Evolutionary conservation across 768 basidiomycete species (phyloP), one percentile per base, ranked within the genome.

Genomic region (Pholiota microspora): DNA sequence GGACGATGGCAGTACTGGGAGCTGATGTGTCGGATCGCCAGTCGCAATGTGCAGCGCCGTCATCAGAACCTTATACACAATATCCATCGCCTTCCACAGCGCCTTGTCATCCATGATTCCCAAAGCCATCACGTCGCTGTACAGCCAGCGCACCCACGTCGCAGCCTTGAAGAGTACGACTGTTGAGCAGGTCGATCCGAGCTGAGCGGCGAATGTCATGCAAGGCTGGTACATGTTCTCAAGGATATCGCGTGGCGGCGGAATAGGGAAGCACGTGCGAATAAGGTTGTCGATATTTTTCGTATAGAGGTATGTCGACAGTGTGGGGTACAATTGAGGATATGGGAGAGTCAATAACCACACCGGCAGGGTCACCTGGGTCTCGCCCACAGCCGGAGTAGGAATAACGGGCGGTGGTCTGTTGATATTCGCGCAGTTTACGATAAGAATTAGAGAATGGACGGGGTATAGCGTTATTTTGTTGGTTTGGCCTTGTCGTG

Each of bases 51-150:
- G 76, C 66, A 86, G 72, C 24, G 85, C 85, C 7, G 75, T 77
- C n/a, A 88, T 70, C 12, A 89, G 68, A 34, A 86, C 73, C 62
- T 82, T 78, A 86, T 88, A 92, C 38, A 83, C 79, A 36, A 79
- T 66, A 55, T 89, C 85, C 55, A 92, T 77, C 16, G 77, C 76
- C 21, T 77, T 75, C 88, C 88, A 92, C 40, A 92, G 70, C 18
- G 73, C 73, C 29, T 80, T 77, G 59, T 90, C 85, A 49, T 77
- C 80, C 1, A 91, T 68, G n/a, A n/a, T n/a, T 2, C 88, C 88
- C n/a, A 92, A 74, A 18, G 80, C 79, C 80, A 63, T 92, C 91
- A 54, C 80, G 75, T 87, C 88, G 92, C 28, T 91, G 67, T 6
- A 85, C 88, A 53, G 84, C 78, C 32, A 89, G 77, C 31, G 64